These are phyloP conservation scores for Claviceps sorghi DNA, from an alignment of 2,329 filamentous ascomycete species.

Conservation along the genomic window DNA sequence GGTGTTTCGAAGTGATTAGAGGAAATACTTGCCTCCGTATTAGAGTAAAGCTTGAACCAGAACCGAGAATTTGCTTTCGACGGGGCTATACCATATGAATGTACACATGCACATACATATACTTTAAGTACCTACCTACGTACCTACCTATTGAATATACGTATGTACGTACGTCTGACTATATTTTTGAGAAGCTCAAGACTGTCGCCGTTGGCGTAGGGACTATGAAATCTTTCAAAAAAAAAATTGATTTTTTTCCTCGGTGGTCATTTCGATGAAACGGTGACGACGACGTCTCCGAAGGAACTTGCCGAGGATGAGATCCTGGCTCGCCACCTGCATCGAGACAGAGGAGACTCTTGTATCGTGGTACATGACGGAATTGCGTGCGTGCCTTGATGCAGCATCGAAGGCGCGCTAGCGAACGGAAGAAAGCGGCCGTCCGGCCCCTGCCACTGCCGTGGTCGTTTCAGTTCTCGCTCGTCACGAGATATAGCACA, in stretches of 20 bases:
- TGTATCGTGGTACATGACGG: not conserved
- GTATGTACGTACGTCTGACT: not conserved
- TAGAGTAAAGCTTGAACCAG: not conserved
- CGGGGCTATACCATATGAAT: not conserved
- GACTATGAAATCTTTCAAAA: too few relatives aligned
- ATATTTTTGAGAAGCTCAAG: not conserved
- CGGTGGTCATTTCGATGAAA: not conserved
- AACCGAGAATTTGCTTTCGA: not conserved
- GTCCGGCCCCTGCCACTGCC: not conserved
- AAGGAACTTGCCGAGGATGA: not conserved
- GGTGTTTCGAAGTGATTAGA: not conserved
- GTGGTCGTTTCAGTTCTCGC: too few relatives aligned
- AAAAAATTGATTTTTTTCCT: not conserved
- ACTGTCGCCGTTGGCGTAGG: too few relatives aligned
- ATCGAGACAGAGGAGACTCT: not conserved
- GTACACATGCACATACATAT: not conserved
- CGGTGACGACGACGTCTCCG: not conserved
- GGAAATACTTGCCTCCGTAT: not conserved
- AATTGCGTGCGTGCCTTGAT: too few relatives aligned
- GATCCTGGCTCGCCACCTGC: not conserved
- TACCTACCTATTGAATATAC: too few relatives aligned
- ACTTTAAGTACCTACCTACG: too few relatives aligned
- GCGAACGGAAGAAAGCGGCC: not conserved
- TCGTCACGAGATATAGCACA: too few relatives aligned
- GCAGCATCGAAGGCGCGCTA: not conserved